Conservation (phyloP, 2,329 filamentous ascomycete species). For the Myrmaecium sp. region DNA sequence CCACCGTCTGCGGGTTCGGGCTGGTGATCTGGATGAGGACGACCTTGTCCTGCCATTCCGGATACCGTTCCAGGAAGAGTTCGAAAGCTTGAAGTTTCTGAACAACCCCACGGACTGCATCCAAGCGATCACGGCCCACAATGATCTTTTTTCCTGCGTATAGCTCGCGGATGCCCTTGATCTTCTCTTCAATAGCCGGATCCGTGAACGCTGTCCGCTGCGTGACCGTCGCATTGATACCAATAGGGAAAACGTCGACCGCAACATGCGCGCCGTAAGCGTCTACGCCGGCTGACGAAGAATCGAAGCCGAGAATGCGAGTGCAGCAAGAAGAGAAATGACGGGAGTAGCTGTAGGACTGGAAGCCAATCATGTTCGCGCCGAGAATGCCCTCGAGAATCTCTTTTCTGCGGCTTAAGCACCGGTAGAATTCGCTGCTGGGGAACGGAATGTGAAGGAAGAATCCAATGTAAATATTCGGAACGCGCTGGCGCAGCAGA, state of each 20-base stretch:
- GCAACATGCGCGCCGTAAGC: constrained; percentile 79
- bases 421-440: constrained; percentile 87
- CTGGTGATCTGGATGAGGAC: constrained; percentile 92
- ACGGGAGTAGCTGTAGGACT: constrained; percentile 85
- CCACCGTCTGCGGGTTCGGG: constrained; percentile 63
- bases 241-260: constrained; percentile 86
- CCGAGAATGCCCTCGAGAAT: constrained; percentile 79
- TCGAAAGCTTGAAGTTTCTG: constrained; percentile 94
- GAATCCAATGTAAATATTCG: constrained; percentile 86
- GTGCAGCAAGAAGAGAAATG: constrained; percentile 94
- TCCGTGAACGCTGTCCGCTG: constrained; percentile 57
- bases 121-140: constrained; percentile 82
- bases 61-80: constrained; percentile 75
- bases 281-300: constrained; percentile 69
- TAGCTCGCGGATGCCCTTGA: constrained; percentile 53
- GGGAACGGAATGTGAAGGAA: constrained; percentile 91
- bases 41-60: constrained; percentile 81
- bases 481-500: constrained; percentile 69
- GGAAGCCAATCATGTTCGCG: constrained; percentile 85
- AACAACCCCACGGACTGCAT: constrained; percentile 82
- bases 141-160: constrained; percentile 91
- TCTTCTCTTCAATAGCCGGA: constrained; percentile 52
- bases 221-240: constrained; percentile 74
- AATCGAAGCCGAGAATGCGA: constrained; percentile 76
- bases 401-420: constrained; percentile 75